Base-by-base conservation (phyloP, 2,329 filamentous ascomycete species). In the Talaromyces sp. region DNA sequence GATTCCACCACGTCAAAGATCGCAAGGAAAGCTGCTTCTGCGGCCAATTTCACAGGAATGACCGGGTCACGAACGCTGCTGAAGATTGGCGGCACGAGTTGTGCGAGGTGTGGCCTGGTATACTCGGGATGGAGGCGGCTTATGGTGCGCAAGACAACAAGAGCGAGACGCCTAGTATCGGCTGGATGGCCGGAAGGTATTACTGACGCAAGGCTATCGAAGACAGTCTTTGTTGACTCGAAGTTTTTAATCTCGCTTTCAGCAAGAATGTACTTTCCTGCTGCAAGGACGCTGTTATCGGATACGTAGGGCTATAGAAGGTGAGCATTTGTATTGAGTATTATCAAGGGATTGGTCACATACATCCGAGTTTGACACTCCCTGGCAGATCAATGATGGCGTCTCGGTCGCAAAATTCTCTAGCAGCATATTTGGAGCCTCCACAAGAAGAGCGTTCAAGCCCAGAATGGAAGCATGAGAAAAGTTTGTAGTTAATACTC, bases 21-120 rank as follows among this genome's bases (percentile, higher is more conserved):
- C 59, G 92, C 87, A 63, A 99, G 85, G 78, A 99, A 98, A 0
- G 94, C 93, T 13, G 93, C 94, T 79, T 99, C 95, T 1, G 95
- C 94, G 0, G 94, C 90, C 33, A 99, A 84, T 79, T 99, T 99
- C 74, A 99, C 90, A 0, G 96, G 96, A 68, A 99, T 98, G 6
- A 98, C 88, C 10, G 88, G 84, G 76, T 99, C 95, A 65, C 96
- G 88, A 33, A 99, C 95, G 62, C 91, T 90, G 48, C 91, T 88
- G 76, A 99, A 99, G 52, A 98, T 85, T 1, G 93, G 88, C 1
- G 90, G 89, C 1, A 91, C 89, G n/a, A 99, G 85, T 2, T 92
- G 79, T 10, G 88, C 81, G 57, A 98, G 83, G 75, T 97, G 93
- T 14, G 93, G 91, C 33, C 91, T 88, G 43, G 94, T 86, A 72